Conservation (phyloP, 177 flowering plant genomes). For the Vitis hybrid region DNA sequence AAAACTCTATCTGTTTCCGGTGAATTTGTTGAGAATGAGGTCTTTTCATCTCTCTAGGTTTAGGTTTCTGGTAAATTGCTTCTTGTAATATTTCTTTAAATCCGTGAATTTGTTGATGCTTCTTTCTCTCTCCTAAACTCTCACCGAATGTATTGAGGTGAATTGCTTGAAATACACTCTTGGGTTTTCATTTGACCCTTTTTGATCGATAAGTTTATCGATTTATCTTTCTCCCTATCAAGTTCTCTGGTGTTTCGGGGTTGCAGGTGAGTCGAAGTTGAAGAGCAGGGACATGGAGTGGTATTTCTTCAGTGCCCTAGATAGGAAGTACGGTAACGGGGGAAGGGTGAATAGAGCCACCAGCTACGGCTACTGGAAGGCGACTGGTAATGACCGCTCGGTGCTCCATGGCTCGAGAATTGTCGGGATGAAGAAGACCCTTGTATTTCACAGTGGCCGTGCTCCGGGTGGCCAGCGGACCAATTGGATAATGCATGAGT, state of each 20-base stretch:
- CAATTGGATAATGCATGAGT: slow-evolving; percentile 98
- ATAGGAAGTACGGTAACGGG: slow-evolving; percentile 79
- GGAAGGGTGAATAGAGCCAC: slow-evolving; percentile 80
- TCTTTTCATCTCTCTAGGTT: too few species aligned
- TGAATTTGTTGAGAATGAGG: neutral
- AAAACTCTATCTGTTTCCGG: neutral
- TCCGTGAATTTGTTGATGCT: too few species aligned
- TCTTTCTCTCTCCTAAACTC: too few species aligned
- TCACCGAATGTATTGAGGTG: too few species aligned
- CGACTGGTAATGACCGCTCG: slow-evolving; percentile 83
- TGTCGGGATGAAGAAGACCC: slow-evolving; percentile 86
- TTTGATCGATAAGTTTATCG: neutral
- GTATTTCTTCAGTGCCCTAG: slow-evolving; percentile 80
- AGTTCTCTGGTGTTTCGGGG: slow-evolving; percentile 1
- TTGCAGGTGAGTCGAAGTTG: slow-evolving; percentile 52
- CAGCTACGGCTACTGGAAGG: slow-evolving; percentile 81
- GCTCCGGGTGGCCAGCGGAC: slow-evolving; percentile 84
- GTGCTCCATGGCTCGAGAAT: slow-evolving; percentile 30
- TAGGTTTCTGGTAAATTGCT: too few species aligned
- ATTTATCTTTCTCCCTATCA: neutral
- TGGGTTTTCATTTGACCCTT: neutral
- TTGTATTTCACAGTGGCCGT: slow-evolving; percentile 77
- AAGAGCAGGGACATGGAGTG: slow-evolving; percentile 76
- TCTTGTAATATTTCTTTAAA: too few species aligned
- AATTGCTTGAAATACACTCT: too few species aligned